phyloP scores from a whole-genome alignment of 352 stramenopile genomes.

The Pythium myriotylum region DNA sequence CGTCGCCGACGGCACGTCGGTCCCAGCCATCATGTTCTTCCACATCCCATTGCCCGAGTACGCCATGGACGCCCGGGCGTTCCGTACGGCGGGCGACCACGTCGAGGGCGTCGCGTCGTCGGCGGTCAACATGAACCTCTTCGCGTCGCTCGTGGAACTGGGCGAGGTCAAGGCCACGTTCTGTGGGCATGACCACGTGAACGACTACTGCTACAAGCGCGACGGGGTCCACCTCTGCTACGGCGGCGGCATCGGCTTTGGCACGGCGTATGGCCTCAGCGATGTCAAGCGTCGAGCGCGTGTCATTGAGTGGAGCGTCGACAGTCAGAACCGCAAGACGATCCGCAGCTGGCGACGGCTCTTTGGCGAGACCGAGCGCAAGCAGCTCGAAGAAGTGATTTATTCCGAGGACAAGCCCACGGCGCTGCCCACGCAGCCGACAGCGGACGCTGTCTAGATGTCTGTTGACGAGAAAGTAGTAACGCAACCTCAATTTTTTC shows the following conservation, averaged over 20 bases:
- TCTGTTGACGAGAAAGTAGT: neutral
- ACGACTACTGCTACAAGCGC: conserved; percentile 33
- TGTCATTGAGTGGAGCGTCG: conserved; percentile 28
- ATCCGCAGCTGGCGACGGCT: conserved; percentile 30
- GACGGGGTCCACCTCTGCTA: conserved; percentile 36
- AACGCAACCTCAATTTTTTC: neutral
- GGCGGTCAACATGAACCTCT: conserved; percentile 19
- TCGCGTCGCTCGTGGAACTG: conserved; percentile 24
- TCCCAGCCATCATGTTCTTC: conserved; percentile 42
- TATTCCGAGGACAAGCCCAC: conserved; percentile 1
- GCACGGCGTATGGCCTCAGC: conserved; percentile 16
- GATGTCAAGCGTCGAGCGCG: conserved; percentile 17
- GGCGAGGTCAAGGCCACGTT: conserved; percentile 41
- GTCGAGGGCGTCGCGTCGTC: conserved; percentile 15
- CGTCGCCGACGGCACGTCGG: neutral
- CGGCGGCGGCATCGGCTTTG: conserved; percentile 33
- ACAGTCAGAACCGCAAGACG: conserved; percentile 14
- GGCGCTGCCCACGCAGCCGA: neutral
- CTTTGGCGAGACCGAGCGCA: conserved; percentile 15
- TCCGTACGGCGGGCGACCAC: neutral
- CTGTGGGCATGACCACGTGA: conserved; percentile 28
- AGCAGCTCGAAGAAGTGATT: conserved; percentile 8
- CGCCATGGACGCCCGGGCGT: neutral
- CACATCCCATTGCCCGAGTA: conserved; percentile 33
- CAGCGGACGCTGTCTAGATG: neutral